phyloP scores from a whole-genome alignment of 139 green algal species.

The Closterium sp. region DNA sequence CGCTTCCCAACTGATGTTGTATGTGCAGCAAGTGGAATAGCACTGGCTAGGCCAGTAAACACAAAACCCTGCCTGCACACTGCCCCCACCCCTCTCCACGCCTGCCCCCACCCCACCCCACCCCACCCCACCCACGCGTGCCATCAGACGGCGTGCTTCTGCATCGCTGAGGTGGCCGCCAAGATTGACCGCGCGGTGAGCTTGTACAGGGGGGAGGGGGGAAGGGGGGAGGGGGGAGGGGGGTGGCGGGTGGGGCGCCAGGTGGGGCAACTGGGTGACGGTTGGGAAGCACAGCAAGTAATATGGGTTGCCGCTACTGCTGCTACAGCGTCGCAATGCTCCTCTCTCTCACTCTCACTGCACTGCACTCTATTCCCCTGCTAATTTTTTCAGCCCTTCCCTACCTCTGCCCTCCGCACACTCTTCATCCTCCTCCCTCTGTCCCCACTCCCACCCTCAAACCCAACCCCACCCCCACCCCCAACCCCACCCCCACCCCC shows the following conservation, averaged over 20 bases:
- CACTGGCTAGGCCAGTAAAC: too few relatives aligned
- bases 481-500: neutral
- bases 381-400: neutral
- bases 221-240: neutral
- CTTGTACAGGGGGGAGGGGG: neutral
- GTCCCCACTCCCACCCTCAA: neutral
- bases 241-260: neutral
- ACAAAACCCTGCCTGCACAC: too few relatives aligned
- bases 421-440: neutral
- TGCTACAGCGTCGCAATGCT: too few relatives aligned
- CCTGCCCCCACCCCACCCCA: neutral
- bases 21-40: too few relatives aligned
- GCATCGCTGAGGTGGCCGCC: constrained; percentile 85
- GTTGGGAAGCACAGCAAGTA: too few relatives aligned
- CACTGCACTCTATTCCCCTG: too few relatives aligned
- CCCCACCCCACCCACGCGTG: neutral
- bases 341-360: too few relatives aligned
- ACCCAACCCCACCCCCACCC: neutral
- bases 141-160: constrained; percentile 76
- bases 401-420: neutral
- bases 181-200: constrained; percentile 70
- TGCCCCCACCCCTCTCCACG: neutral
- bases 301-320: too few relatives aligned
- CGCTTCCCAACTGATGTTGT: too few relatives aligned
- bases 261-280: neutral